These are phyloP conservation scores for Trametes sanguinea DNA, from an alignment of 768 basidiomycete species.

Conservation along the genomic window DNA sequence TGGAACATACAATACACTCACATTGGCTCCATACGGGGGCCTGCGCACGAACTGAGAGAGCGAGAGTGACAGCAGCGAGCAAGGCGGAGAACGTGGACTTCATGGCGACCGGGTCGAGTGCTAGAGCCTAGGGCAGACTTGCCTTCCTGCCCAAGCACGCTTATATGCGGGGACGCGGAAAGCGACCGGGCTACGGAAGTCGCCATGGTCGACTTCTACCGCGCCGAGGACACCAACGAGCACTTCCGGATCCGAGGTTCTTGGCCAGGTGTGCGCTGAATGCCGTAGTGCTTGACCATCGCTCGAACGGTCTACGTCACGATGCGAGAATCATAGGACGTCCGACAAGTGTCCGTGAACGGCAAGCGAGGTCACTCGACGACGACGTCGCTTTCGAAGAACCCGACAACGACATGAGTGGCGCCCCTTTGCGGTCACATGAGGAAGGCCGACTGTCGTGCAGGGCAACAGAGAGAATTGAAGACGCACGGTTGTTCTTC, in stretches of 20 bases:
- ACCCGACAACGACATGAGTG: too few species aligned
- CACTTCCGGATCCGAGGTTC: not conserved
- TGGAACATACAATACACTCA: not conserved
- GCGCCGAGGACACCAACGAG: not conserved
- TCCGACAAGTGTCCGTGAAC: conserved; percentile 7
- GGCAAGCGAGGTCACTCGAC: conserved; percentile 5
- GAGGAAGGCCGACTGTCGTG: not conserved
- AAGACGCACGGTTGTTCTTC: not conserved
- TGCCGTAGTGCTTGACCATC: not conserved
- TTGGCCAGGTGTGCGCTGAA: not conserved
- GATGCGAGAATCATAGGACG: not conserved
- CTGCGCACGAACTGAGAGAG: conserved; percentile 19
- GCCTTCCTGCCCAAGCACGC: not conserved
- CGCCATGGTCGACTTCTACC: not conserved
- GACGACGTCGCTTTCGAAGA: not conserved
- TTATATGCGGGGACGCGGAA: not conserved
- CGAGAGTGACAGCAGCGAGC: conserved; percentile 12
- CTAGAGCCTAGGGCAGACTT: not conserved
- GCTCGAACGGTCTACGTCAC: not conserved
- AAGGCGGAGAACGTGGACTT: conserved; percentile 4
- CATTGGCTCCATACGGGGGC: conserved; percentile 20
- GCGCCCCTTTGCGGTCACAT: not conserved
- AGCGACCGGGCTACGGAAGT: too few species aligned
- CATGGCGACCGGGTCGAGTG: conserved; percentile 3
- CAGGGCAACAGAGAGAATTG: too few species aligned